phyloP scores from a whole-genome alignment of 345 rosid species.

The Sonneratia alba region DNA sequence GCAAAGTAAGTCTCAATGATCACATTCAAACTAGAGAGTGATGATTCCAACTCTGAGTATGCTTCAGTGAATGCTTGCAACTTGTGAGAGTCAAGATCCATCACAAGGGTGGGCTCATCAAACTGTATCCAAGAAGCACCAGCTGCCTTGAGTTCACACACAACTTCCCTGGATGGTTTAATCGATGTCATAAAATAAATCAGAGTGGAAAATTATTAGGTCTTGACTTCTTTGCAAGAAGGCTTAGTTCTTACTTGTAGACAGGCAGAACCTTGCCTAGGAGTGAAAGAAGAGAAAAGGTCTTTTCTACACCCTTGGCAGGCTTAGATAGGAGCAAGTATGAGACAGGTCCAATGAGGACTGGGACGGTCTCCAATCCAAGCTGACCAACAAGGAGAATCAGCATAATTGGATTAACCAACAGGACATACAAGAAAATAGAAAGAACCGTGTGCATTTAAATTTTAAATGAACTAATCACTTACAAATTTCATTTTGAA shows the following conservation, averaged over 20 bases:
- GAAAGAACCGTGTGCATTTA: background rate
- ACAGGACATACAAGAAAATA: background rate
- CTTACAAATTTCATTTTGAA: background rate
- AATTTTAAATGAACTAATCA: background rate
- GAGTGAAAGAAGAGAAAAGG: slow-evolving; percentile 76
- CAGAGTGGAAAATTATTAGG: background rate
- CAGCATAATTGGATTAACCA: background rate
- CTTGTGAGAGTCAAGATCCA: slow-evolving; percentile 85
- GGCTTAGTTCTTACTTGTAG: slow-evolving; percentile 61
- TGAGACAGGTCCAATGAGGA: slow-evolving; percentile 88
- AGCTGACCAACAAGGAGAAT: slow-evolving; percentile 41
- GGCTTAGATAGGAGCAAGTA: slow-evolving; percentile 53
- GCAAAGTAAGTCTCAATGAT: slow-evolving; percentile 91
- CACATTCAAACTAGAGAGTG: slow-evolving; percentile 75
- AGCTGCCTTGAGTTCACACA: slow-evolving; percentile 84
- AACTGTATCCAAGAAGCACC: slow-evolving; percentile 95
- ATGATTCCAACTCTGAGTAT: slow-evolving; percentile 65
- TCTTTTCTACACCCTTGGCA: slow-evolving; percentile 86
- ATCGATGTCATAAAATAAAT: slow-evolving; percentile 16
- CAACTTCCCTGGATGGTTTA: slow-evolving; percentile 57
- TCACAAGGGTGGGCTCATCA: slow-evolving; percentile 81
- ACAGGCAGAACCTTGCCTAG: slow-evolving; percentile 75
- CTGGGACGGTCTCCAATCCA: slow-evolving; percentile 83
- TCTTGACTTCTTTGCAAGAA: background rate
- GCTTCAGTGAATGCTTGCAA: slow-evolving; percentile 76